phyloP scores from a whole-genome alignment of 1,284 basidiomycete species.

The Laetiporus sulphureus region DNA sequence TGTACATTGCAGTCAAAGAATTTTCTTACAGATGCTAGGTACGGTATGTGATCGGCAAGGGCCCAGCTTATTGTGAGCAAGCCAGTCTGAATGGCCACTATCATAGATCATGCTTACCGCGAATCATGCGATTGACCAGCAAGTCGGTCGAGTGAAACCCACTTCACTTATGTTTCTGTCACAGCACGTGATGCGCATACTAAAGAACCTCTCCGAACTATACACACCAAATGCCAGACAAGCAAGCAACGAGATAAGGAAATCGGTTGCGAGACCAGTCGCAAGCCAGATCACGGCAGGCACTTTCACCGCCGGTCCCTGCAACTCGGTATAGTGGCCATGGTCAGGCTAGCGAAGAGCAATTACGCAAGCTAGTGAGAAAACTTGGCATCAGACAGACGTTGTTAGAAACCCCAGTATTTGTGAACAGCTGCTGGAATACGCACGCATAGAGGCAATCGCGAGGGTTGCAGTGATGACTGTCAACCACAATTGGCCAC shows the following conservation, averaged over 20 bases:
- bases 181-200: not conserved
- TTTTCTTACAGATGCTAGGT: conserved; percentile 4
- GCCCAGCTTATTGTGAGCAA: conserved; percentile 23
- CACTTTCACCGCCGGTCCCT: not conserved
- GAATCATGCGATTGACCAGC: conserved; percentile 4
- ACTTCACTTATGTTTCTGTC: not conserved
- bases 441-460: conserved; percentile 1
- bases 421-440: not conserved
- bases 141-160: conserved; percentile 1
- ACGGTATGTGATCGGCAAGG: conserved; percentile 4
- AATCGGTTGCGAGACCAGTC: not conserved
- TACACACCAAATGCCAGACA: conserved; percentile 3
- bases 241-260: conserved; percentile 2
- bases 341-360: not conserved
- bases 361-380: not conserved
- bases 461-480: not conserved
- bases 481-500: not conserved
- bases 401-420: too few relatives aligned
- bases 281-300: not conserved
- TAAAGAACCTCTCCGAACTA: not conserved
- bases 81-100: conserved; percentile 34
- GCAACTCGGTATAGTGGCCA: not conserved
- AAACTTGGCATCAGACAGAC: too few relatives aligned
- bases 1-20: not conserved
- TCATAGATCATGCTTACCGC: not conserved